These are phyloP conservation scores for Xanthoconium stramineum DNA, from an alignment of 768 basidiomycete species.

Conservation along the genomic window DNA sequence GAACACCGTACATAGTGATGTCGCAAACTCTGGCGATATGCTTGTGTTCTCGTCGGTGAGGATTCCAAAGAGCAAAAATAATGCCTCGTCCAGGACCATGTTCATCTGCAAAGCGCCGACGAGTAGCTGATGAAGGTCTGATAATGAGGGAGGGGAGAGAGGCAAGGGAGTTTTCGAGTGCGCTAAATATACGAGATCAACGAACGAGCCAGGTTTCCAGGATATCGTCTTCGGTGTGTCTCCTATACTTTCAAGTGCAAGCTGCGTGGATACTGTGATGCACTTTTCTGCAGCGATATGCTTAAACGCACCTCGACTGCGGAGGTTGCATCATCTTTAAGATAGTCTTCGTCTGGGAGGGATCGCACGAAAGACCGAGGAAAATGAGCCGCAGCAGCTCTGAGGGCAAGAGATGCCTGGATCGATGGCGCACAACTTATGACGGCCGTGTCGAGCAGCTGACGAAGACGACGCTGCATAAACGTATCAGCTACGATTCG, in stretches of 20 bases:
- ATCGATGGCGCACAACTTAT: conserved; percentile 37
- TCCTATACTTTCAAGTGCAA: conserved; percentile 36
- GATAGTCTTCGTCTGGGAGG: conserved; percentile 31
- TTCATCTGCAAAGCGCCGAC: conserved; percentile 53
- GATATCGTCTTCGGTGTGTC: not conserved
- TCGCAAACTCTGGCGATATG: conserved; percentile 43
- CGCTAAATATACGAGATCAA: conserved; percentile 26
- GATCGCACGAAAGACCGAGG: conserved; percentile 39
- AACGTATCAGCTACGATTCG: not conserved
- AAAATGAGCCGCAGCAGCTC: conserved; percentile 43
- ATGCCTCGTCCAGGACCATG: conserved; percentile 52
- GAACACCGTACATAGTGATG: conserved; percentile 48
- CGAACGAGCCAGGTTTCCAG: conserved; percentile 25
- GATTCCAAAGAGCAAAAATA: conserved; percentile 50
- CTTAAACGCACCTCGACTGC: conserved; percentile 39
- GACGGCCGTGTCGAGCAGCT: conserved; percentile 37
- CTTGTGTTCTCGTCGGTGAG: conserved; percentile 12
- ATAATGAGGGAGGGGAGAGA: conserved; percentile 10
- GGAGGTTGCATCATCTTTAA: conserved; percentile 37
- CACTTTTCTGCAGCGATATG: not conserved
- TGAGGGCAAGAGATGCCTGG: conserved; percentile 43
- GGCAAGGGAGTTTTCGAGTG: conserved; percentile 15
- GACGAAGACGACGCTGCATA: conserved; percentile 26
- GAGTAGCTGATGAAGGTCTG: conserved; percentile 39
- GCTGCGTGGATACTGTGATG: conserved; percentile 15